Conservation (phyloP, 1,284 basidiomycete species). For the Erythrobasidium hasegawianum region DNA sequence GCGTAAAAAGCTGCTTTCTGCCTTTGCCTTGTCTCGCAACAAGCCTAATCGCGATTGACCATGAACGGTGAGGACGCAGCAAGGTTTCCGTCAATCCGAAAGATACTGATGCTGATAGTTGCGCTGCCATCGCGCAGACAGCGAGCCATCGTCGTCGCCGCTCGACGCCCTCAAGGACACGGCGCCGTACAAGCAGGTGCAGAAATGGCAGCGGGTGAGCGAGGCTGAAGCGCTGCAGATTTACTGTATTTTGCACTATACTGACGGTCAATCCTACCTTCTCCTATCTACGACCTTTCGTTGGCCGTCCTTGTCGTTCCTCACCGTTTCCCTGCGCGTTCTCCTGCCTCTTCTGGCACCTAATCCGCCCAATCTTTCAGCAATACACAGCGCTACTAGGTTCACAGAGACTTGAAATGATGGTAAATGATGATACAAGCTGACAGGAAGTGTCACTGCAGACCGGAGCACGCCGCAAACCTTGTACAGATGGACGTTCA, state of each 20-base stretch:
- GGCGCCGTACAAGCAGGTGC: constrained; percentile 29
- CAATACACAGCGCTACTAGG: constrained; percentile 37
- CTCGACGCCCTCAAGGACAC: constrained; percentile 22
- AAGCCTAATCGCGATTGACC: background rate
- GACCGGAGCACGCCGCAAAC: constrained; percentile 89
- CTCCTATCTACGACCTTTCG: background rate
- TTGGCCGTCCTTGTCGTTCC: background rate
- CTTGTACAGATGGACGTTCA: constrained; percentile 81
- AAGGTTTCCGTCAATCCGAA: background rate
- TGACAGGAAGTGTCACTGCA: constrained; percentile 19
- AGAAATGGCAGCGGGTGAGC: constrained; percentile 27
- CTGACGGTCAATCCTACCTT: no score
- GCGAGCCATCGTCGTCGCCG: constrained; percentile 7
- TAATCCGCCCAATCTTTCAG: constrained; percentile 7
- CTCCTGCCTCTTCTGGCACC: background rate
- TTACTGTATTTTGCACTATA: no score
- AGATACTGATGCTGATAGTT: background rate
- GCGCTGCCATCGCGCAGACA: background rate
- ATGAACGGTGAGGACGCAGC: constrained; percentile 1
- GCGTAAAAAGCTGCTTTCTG: background rate
- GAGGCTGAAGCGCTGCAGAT: background rate
- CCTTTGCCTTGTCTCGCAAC: background rate
- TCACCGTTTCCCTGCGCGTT: constrained; percentile 4
- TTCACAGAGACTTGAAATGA: background rate
- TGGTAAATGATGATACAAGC: no score